Evolutionary conservation across 176 grass and related monocot species (phyloP), one percentile per base, ranked within the genome.

Genomic region (Paspalum notatum): DNA sequence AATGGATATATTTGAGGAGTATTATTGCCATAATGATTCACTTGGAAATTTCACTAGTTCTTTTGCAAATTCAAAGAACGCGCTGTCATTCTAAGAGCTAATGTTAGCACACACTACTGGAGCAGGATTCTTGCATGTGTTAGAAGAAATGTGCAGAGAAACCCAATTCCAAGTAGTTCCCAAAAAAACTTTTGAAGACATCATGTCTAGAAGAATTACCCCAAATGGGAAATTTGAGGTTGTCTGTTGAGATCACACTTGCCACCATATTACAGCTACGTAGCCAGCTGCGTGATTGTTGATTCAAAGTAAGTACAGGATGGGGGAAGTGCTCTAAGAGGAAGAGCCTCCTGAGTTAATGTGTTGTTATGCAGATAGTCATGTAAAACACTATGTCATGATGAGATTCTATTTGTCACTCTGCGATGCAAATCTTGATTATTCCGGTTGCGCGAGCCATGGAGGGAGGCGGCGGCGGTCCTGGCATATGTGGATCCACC

Each of bases 221-320:
- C 77, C 77, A 18, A 51, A 4, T 18, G 64, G 77, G 37, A 68
- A 16, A 44, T 57, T 68, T 45, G 63, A 80, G 12, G 8, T 10
- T 12, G 50, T 80, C 0, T 6, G 52, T 7, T 68, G 77, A 68
- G 24, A 51, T 80, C 77, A 56, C 77, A 80, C 63, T 18, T 80
- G 9, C 63, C 49, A 0, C 63, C 77, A 2, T 45, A 45, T 27
- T 32, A 32, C 50, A 80, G 50, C 17, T 68, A 80, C 50, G 56
- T 80, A 44, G 25, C 50, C 42, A 80, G 4, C 49, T 80, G 49
- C 4, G 50, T 68, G 21, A 56, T 80, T 27, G 14, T 5, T 56
- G n/a, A 80, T 44, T 80, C 50, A 7, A 68, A 12, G 2, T 56
- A 14, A 44, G 5, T 11, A 46, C 26, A 51, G 0, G 3, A 2